phyloP scores from a whole-genome alignment of 78 protist species.

The Dictyostelium citrinum region DNA sequence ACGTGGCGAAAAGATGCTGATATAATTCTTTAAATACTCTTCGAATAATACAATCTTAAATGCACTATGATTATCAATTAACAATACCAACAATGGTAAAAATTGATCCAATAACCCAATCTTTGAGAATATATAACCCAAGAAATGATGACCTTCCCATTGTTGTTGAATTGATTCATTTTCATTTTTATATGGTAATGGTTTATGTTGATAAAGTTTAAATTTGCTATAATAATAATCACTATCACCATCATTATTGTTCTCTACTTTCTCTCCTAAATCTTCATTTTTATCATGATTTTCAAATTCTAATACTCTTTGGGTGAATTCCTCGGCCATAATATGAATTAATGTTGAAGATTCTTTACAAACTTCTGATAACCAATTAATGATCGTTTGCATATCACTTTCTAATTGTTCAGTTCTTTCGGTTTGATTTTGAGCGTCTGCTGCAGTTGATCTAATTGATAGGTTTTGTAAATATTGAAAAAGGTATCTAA shows the following conservation, averaged over 20 bases:
- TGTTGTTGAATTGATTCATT: neutral
- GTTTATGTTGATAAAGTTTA: neutral
- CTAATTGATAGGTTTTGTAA: neutral
- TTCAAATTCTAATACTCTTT: conserved; percentile 3
- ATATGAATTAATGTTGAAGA: conserved; percentile 56
- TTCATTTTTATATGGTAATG: neutral
- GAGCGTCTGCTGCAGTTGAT: neutral
- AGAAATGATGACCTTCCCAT: conserved; percentile 49
- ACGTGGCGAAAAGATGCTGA: conserved; percentile 52
- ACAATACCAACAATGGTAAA: conserved; percentile 27
- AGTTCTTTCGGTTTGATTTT: neutral
- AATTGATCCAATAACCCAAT: neutral
- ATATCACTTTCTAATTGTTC: neutral
- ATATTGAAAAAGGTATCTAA: conserved; percentile 51
- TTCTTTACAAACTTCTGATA: conserved; percentile 10
- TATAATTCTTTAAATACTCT: conserved; percentile 65
- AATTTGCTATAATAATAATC: neutral
- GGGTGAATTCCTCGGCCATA: conserved; percentile 47
- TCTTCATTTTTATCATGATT: neutral
- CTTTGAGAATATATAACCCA: conserved; percentile 1
- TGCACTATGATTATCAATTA: conserved; percentile 49
- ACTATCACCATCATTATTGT: neutral
- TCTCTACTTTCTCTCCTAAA: neutral
- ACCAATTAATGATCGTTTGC: conserved; percentile 12
- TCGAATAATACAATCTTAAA: conserved; percentile 41